A percentile compares a stretch with the other conserved stretches of the same genome.
phyloP scores from a whole-genome alignment of 1,284 basidiomycete genomes.

The Rhizoctonia solani region DNA sequence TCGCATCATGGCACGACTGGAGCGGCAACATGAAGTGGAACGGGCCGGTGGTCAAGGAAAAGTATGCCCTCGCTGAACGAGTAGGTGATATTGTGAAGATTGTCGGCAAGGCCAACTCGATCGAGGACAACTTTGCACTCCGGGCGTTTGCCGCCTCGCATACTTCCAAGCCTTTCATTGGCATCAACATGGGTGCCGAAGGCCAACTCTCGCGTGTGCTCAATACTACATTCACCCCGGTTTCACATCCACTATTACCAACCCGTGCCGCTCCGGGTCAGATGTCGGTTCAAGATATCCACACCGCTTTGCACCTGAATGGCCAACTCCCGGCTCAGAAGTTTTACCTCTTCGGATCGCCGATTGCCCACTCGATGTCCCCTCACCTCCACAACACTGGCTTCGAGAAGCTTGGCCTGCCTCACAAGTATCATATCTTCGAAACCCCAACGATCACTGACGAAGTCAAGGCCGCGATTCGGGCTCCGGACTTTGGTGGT shows the following conservation, averaged over 20 bases:
- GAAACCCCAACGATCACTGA: slow-evolving; percentile 74
- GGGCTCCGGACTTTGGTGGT: slow-evolving; percentile 82
- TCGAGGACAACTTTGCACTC: slow-evolving; percentile 83
- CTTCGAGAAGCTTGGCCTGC: slow-evolving; percentile 80
- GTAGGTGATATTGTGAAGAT: slow-evolving; percentile 93
- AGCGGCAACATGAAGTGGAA: slow-evolving; percentile 85
- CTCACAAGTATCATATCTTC: slow-evolving; percentile 76
- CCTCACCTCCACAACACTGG: slow-evolving; percentile 93
- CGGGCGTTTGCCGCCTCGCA: slow-evolving; percentile 64
- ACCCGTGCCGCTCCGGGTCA: slow-evolving; percentile 90
- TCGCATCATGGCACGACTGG: slow-evolving; percentile 96
- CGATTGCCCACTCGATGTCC: slow-evolving; percentile 88
- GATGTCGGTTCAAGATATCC: slow-evolving; percentile 84
- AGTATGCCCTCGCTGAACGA: slow-evolving; percentile 65
- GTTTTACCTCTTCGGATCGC: slow-evolving; percentile 88
- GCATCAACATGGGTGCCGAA: slow-evolving; percentile 89
- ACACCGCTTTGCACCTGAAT: slow-evolving; percentile 76
- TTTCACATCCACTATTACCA: slow-evolving; percentile 87
- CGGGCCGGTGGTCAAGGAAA: slow-evolving; percentile 65
- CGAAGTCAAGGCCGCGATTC: slow-evolving; percentile 65
- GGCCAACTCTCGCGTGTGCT: slow-evolving; percentile 91
- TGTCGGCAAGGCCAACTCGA: slow-evolving; percentile 76
- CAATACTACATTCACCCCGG: slow-evolving; percentile 84
- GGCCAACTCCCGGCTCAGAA: slow-evolving; percentile 73
- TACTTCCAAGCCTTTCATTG: slow-evolving; percentile 78